Evolutionary conservation across 2,329 filamentous ascomycete genomes (phyloP).

Genomic region (Neodidymelliopsis sp.): DNA sequence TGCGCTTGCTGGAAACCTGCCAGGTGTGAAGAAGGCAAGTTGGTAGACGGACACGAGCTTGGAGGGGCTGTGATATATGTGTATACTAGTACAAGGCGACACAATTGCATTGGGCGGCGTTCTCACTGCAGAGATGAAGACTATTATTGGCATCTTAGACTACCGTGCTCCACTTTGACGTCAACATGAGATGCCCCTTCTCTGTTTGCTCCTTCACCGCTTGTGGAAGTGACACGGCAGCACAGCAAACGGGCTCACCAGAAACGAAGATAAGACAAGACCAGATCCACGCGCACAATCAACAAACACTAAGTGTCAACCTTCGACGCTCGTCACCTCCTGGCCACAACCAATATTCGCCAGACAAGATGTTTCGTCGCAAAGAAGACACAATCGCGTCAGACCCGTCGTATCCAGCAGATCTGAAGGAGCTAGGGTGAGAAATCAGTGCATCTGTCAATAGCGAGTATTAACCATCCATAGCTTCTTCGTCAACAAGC

Average conservation of each 20-base stretch:
- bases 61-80: constrained; percentile 27
- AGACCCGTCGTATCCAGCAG: constrained; percentile 68
- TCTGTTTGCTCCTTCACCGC: constrained; percentile 25
- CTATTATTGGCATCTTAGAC: neutral
- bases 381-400: constrained; percentile 70
- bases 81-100: constrained; percentile 31
- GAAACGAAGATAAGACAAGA: too few species aligned
- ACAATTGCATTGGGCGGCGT: constrained; percentile 42
- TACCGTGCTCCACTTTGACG: constrained; percentile 7
- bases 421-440: constrained; percentile 77
- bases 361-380: constrained; percentile 80
- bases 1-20: constrained; percentile 82
- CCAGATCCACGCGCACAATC: neutral
- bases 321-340: neutral
- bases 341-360: too few species aligned
- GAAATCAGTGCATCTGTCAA: constrained; percentile 23
- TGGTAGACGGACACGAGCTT: constrained; percentile 68
- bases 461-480: neutral
- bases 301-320: neutral
- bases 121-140: constrained; percentile 13
- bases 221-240: constrained; percentile 17
- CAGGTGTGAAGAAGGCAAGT: constrained; percentile 94
- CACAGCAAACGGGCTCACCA: too few species aligned
- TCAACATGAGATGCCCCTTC: constrained; percentile 18
- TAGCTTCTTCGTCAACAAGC: constrained; percentile 80